Conservation (phyloP, 257 asterid genomes). For the Solanum chiquidenum region DNA sequence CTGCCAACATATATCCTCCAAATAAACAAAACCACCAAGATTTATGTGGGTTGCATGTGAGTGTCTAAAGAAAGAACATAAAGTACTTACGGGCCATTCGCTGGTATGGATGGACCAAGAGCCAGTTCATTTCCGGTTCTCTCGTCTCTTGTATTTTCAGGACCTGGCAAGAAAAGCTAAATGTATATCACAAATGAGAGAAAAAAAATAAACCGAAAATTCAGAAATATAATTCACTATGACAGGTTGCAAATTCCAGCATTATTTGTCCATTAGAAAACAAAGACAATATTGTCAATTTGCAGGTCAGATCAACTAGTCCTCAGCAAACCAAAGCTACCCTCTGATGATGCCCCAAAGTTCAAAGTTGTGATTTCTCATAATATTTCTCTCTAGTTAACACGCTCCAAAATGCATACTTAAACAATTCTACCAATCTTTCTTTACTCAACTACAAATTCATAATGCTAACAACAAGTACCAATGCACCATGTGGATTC, state of each 20-base stretch:
- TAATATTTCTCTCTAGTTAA: neutral
- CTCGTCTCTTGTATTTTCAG: slow-evolving; percentile 49
- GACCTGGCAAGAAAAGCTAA: slow-evolving; percentile 44
- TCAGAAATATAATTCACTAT: neutral
- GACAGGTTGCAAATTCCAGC: neutral
- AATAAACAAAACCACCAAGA: neutral
- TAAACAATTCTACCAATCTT: neutral
- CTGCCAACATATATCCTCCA: neutral
- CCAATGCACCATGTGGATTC: neutral
- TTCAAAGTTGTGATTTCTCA: neutral
- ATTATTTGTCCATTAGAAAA: neutral
- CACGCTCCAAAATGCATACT: neutral
- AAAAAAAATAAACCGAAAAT: neutral
- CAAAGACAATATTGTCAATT: neutral
- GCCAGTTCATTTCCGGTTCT: slow-evolving; percentile 39
- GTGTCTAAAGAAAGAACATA: neutral
- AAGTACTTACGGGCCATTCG: slow-evolving; percentile 44
- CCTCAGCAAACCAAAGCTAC: neutral
- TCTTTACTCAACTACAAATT: neutral
- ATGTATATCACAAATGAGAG: slow-evolving; percentile 2
- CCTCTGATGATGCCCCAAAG: neutral
- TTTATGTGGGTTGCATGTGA: neutral
- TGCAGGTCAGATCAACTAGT: neutral
- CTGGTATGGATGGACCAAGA: slow-evolving; percentile 49
- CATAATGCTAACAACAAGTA: neutral